These are phyloP conservation scores for Starmerella sirachaensis DNA, from an alignment of 805 yeast genomes.

Conservation along the genomic window DNA sequence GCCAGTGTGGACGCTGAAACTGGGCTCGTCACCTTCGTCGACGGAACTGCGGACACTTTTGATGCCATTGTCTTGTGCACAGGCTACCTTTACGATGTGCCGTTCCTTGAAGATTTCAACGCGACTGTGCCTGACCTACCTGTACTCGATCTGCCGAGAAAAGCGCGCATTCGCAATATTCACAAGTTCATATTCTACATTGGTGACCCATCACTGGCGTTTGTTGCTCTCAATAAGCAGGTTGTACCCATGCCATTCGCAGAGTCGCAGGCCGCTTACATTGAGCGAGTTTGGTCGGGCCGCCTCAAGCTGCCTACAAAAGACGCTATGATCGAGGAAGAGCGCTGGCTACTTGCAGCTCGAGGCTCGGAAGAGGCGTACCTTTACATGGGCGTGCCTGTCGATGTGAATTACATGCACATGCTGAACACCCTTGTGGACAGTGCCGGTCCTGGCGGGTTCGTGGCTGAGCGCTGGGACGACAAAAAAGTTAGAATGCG, in stretches of 20 bases:
- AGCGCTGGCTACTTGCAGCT: slow-evolving; percentile 29
- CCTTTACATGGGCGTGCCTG: slow-evolving; percentile 45
- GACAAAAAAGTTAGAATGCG: slow-evolving; percentile 26
- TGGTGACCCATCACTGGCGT: slow-evolving; percentile 51
- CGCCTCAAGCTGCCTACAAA: slow-evolving; percentile 39
- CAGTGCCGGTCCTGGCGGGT: slow-evolving; percentile 27
- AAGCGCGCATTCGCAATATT: slow-evolving; percentile 38
- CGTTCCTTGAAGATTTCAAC: slow-evolving; percentile 38
- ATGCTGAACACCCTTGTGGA: slow-evolving; percentile 21
- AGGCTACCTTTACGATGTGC: slow-evolving; percentile 57
- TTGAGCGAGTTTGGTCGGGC: slow-evolving; percentile 51
- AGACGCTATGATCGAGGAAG: slow-evolving; percentile 38
- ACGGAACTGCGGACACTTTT: slow-evolving; percentile 38
- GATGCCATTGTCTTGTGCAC: slow-evolving; percentile 60
- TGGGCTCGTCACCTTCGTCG: slow-evolving; percentile 35
- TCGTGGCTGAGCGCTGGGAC: slow-evolving; percentile 44
- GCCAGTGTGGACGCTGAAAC: slow-evolving; percentile 30
- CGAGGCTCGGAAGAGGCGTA: slow-evolving; percentile 40
- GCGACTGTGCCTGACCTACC: slow-evolving; percentile 3
- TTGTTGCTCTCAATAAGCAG: slow-evolving; percentile 38
- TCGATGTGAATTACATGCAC: slow-evolving; percentile 49
- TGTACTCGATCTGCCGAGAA: slow-evolving; percentile 28
- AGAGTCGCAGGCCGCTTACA: slow-evolving; percentile 52
- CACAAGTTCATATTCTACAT: slow-evolving; percentile 50
- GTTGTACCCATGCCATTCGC: slow-evolving; percentile 28